A percentile compares a stretch with the other conserved stretches of the same genome.
These are phyloP conservation scores for Thelephora terrestris DNA, from an alignment of 1,284 basidiomycete genomes.

Conservation along the genomic window DNA sequence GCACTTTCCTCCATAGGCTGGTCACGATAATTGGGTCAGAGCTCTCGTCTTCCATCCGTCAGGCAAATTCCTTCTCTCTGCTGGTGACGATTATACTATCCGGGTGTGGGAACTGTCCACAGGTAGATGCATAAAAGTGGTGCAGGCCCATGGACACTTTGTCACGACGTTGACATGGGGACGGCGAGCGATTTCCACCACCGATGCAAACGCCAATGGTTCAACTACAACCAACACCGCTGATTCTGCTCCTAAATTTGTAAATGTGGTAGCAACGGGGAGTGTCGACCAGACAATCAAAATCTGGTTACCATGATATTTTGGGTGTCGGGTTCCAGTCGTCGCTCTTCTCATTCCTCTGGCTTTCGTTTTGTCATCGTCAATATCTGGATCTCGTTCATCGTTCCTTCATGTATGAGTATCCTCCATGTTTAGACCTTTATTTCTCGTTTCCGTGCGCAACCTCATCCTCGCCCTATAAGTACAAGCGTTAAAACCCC, in stretches of 20 bases:
- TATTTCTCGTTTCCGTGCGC: too few species aligned
- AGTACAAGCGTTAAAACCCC: too few species aligned
- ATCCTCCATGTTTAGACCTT: too few species aligned
- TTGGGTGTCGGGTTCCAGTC: too few species aligned
- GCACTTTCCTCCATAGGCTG: conserved; percentile 31
- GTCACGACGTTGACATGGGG: conserved; percentile 80
- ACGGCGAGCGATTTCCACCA: conserved; percentile 29
- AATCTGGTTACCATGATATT: conserved; percentile 42
- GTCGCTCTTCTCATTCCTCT: too few species aligned
- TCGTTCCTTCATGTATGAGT: too few species aligned
- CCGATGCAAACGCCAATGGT: conserved; percentile 23
- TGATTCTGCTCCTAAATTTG: conserved; percentile 36
- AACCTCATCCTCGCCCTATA: too few species aligned
- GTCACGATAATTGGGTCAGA: conserved; percentile 82
- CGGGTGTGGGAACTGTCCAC: conserved; percentile 82
- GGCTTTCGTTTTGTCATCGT: too few species aligned
- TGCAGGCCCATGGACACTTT: conserved; percentile 84
- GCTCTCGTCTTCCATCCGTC: conserved; percentile 78
- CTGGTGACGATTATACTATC: conserved; percentile 86
- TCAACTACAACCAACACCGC: conserved; percentile 26
- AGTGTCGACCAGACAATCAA: conserved; percentile 68
- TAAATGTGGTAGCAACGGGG: conserved; percentile 77
- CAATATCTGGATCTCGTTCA: too few species aligned
- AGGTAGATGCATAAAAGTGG: conserved; percentile 71
- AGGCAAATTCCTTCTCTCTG: conserved; percentile 80